Evolutionary conservation across 805 yeast genomes (phyloP).

Genomic region (Kazachstania taianensis): DNA sequence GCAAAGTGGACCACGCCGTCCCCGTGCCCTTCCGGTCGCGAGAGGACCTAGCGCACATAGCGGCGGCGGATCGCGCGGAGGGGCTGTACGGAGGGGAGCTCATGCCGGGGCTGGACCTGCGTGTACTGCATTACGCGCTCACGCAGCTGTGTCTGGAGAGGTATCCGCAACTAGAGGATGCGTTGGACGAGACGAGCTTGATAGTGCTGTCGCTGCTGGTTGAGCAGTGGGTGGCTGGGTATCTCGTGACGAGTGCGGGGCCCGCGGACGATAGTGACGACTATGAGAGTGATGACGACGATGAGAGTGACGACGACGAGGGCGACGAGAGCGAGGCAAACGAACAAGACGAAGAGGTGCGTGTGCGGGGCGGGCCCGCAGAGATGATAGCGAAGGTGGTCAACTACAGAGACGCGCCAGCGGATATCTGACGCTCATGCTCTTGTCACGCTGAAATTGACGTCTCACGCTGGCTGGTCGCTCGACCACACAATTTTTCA

Average conservation of each 20-base stretch:
- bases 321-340: constrained; percentile 5
- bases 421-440: constrained; percentile 13
- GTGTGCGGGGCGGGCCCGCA: constrained; percentile 14
- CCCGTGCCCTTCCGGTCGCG: constrained; percentile 27
- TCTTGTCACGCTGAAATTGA: no score
- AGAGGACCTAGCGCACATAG: constrained; percentile 19
- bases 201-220: constrained; percentile 30
- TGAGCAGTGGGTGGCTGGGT: constrained; percentile 32
- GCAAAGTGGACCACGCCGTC: constrained; percentile 18
- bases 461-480: no score
- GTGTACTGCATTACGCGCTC: constrained; percentile 30
- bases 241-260: constrained; percentile 6
- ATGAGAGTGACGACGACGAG: constrained; percentile 1
- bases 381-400: constrained; percentile 16
- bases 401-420: constrained; percentile 21
- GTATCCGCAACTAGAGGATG: constrained; percentile 21
- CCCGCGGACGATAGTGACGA: constrained; percentile 4
- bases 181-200: constrained; percentile 32
- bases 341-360: not conserved
- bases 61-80: constrained; percentile 15
- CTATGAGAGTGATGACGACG: not conserved
- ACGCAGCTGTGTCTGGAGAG: constrained; percentile 23
- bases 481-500: no score
- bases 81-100: constrained; percentile 22
- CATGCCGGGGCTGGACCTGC: constrained; percentile 25